phyloP scores from a whole-genome alignment of 2,329 filamentous ascomycete species.

The Dactylonectria macrodidyma region DNA sequence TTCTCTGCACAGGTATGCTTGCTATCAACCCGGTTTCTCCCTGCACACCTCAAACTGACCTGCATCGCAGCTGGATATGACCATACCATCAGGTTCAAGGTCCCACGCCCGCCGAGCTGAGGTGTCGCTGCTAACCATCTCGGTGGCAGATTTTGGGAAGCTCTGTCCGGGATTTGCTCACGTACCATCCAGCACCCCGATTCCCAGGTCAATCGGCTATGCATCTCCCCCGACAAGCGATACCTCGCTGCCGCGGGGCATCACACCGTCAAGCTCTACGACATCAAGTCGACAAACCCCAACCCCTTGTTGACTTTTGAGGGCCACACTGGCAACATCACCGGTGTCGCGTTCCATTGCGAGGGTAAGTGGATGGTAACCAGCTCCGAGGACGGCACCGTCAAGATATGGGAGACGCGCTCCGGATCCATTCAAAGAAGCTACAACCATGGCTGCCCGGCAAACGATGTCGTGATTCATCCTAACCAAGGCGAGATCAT shows the following conservation, averaged over 20 bases:
- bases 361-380: conserved; percentile 99
- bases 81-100: conserved; percentile 71
- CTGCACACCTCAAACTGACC: conserved; percentile 38
- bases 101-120: conserved; percentile 26
- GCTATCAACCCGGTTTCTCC: conserved; percentile 6
- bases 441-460: conserved; percentile 89
- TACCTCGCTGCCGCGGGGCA: conserved; percentile 87
- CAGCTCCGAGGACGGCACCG: conserved; percentile 94
- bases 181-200: conserved; percentile 98
- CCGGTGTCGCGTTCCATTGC: conserved; percentile 96
- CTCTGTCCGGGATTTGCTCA: conserved; percentile 96
- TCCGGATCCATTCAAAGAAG: conserved; percentile 90
- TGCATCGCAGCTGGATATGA: conserved; percentile 69
- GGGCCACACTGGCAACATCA: conserved; percentile 95
- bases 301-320: conserved; percentile 95
- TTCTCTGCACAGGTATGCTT: conserved; percentile 72
- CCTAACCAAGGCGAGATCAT: conserved; percentile 99
- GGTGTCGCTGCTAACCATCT: conserved; percentile 32
- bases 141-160: conserved; percentile 90
- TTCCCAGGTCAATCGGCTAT: conserved; percentile 97
- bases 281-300: conserved; percentile 98
- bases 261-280: conserved; percentile 95
- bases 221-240: conserved; percentile 98
- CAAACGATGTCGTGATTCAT: conserved; percentile 99
- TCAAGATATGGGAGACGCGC: conserved; percentile 97